Percentiles rank a stretch among this genome's conserved stretches.
Evolutionary conservation across 345 rosid species (phyloP).

Genomic region (Citrus australasica): DNA sequence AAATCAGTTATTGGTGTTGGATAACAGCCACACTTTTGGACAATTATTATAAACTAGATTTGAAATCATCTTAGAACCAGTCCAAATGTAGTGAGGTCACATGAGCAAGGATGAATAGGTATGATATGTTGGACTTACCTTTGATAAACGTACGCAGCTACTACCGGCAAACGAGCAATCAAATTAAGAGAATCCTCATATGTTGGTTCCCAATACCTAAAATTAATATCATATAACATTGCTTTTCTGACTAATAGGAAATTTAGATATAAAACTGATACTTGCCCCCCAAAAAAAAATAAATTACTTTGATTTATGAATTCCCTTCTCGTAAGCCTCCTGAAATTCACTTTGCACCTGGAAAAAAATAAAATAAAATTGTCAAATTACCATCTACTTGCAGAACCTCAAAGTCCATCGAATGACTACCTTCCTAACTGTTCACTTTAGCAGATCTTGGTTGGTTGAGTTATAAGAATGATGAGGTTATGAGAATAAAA

Average conservation of each 20-base stretch:
- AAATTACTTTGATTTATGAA: slow-evolving; percentile 75
- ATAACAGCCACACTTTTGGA: neutral
- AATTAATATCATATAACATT: slow-evolving; percentile 18
- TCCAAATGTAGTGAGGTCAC: neutral
- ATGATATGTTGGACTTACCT: slow-evolving; percentile 51
- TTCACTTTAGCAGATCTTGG: neutral
- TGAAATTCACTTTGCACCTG: slow-evolving; percentile 99
- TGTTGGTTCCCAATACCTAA: slow-evolving; percentile 97
- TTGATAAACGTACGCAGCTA: slow-evolving; percentile 85
- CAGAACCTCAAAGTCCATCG: neutral
- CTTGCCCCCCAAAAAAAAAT: neutral
- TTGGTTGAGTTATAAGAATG: neutral
- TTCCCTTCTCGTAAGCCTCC: slow-evolving; percentile 86
- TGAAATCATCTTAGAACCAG: neutral
- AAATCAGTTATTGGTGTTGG: neutral
- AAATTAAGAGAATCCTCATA: slow-evolving; percentile 86
- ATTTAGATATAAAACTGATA: slow-evolving; percentile 14
- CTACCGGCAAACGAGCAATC: slow-evolving; percentile 86
- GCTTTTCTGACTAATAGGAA: slow-evolving; percentile 10
- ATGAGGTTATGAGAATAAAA: neutral
- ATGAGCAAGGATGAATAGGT: slow-evolving; percentile 7
- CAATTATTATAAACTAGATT: neutral
- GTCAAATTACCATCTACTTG: neutral
- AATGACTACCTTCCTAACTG: neutral
- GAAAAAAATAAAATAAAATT: slow-evolving; percentile 14